A percentile compares a stretch with the other conserved stretches of the same genome.
These are phyloP conservation scores for Lipomyces mesembrius DNA, from an alignment of 805 yeast species.

Conservation along the genomic window DNA sequence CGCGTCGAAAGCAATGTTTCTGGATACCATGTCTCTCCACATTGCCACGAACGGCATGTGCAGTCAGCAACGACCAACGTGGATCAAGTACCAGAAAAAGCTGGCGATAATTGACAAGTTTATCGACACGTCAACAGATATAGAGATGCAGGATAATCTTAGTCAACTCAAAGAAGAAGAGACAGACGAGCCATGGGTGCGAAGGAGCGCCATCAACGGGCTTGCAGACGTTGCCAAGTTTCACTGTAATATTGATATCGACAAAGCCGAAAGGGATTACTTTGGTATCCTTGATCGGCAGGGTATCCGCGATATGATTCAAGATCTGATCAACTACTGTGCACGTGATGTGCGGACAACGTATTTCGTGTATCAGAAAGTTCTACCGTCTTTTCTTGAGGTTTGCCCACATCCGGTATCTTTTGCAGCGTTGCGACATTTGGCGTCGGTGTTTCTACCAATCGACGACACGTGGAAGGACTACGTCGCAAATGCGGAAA, in stretches of 20 bases:
- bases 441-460: slow-evolving; percentile 79
- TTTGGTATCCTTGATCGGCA: slow-evolving; percentile 62
- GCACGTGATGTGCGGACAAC: slow-evolving; percentile 83
- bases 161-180: slow-evolving; percentile 32
- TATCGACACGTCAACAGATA: slow-evolving; percentile 21
- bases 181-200: slow-evolving; percentile 72
- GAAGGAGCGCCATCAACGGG: slow-evolving; percentile 74
- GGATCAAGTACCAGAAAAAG: slow-evolving; percentile 53
- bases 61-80: slow-evolving; percentile 82
- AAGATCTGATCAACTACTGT: slow-evolving; percentile 74
- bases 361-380: slow-evolving; percentile 64
- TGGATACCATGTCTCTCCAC: slow-evolving; percentile 94
- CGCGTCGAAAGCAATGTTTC: slow-evolving; percentile 70
- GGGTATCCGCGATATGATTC: slow-evolving; percentile 61
- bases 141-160: slow-evolving; percentile 12
- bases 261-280: slow-evolving; percentile 68
- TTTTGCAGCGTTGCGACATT: slow-evolving; percentile 78
- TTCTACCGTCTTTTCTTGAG: slow-evolving; percentile 68
- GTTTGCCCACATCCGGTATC: slow-evolving; percentile 93
- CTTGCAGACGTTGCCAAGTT: slow-evolving; percentile 77
- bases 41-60: slow-evolving; percentile 90
- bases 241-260: slow-evolving; percentile 70
- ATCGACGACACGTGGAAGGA: slow-evolving; percentile 73
- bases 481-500: slow-evolving; percentile 73
- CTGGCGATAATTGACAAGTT: slow-evolving; percentile 35